Evolutionary conservation across 768 basidiomycete species (phyloP), one percentile per base, ranked within the genome.

Genomic region (Amanita exitialis): DNA sequence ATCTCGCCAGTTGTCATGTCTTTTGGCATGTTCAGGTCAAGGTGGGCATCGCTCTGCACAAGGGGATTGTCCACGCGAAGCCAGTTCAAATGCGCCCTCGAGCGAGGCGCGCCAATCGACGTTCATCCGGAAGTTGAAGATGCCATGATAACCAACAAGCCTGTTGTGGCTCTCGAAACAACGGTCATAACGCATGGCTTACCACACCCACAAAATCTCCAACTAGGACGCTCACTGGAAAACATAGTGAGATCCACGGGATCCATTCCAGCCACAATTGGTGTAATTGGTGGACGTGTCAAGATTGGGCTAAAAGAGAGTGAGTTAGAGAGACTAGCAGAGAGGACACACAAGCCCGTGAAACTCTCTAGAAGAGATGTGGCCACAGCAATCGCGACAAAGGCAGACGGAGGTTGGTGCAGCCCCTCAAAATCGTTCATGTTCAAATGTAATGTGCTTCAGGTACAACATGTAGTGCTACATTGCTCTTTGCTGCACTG

Each of bases 121-220:
- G 62, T 91, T 28, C 83, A 85, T 48, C 84, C 87, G 7, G 93
- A 98, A 64, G 83, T 97, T 28, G 70, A 84, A 55, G 77, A 93
- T 50, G 93, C 94, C 3, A 72, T 95, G 18, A 70, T 74, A 3
- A 68, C 73, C 37, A 69, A 73, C 8, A 71, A 69, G 54, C 82
- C 92, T 16, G 73, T 97, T 41, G 91, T 97, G 9, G 93, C 94
- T 10, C 78, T 98, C 9, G 95, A 98, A 64, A 90, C 87, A 1
- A 84, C 95, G 1, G 78, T 98, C 48, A 82, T 96, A 53, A 93
- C 93, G 1, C 91, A 97, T 71, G 95, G 92, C 16, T 80, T 95
- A 69, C 90, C 91, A 0, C 80, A 80, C 56, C 92, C 92, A 0
- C 72, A 74, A 34, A 94, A 91, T 60, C 63, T 85, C 5, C 71